phyloP scores from a whole-genome alignment of 768 basidiomycete species.

The Pleurotus tuoliensis region DNA sequence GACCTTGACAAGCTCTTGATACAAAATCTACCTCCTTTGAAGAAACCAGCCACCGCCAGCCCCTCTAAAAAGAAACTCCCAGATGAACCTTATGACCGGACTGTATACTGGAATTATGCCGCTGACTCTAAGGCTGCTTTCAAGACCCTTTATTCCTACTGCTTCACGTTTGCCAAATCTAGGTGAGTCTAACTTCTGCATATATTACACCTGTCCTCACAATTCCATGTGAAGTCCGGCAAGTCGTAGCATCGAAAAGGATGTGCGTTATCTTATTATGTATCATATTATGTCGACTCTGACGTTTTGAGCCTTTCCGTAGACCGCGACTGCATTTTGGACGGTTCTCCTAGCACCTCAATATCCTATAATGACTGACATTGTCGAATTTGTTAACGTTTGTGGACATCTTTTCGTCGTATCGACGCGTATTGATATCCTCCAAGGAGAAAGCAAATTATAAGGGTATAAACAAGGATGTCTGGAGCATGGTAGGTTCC shows the following conservation, averaged over 20 bases:
- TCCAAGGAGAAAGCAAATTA: slow-evolving; percentile 51
- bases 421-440: slow-evolving; percentile 18
- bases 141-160: slow-evolving; percentile 63
- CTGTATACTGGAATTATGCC: slow-evolving; percentile 46
- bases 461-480: slow-evolving; percentile 79
- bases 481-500: slow-evolving; percentile 75
- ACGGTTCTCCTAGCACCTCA: slow-evolving; percentile 66
- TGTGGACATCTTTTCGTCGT: slow-evolving; percentile 12
- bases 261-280: slow-evolving; percentile 39
- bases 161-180: slow-evolving; percentile 68
- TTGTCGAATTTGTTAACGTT: slow-evolving; percentile 66
- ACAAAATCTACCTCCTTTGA: slow-evolving; percentile 37
- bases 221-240: no score
- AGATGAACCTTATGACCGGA: slow-evolving; percentile 52
- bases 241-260: slow-evolving; percentile 78
- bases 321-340: slow-evolving; percentile 77
- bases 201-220: not conserved
- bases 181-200: slow-evolving; percentile 44
- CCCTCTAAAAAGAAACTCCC: slow-evolving; percentile 27
- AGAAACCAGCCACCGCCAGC: slow-evolving; percentile 21
- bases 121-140: slow-evolving; percentile 50
- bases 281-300: not conserved
- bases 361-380: slow-evolving; percentile 61
- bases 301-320: not conserved
- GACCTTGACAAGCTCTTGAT: slow-evolving; percentile 69